phyloP scores from a whole-genome alignment of 2,329 filamentous ascomycete genomes.

The Calonectria hawksworthii region DNA sequence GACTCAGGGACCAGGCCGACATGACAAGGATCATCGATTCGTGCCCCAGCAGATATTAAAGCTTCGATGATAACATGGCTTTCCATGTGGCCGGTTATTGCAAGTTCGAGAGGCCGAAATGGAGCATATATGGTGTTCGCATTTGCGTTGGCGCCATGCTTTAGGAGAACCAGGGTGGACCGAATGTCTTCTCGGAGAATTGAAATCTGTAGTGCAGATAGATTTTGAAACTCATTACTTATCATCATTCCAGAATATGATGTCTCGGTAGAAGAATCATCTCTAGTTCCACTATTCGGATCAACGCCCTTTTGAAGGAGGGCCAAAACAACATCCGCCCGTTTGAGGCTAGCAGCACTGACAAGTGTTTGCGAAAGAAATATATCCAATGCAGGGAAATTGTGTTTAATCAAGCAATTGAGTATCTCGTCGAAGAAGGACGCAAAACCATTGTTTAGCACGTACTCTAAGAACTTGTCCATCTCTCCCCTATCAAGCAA shows the following conservation, averaged over 20 bases:
- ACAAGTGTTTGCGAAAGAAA: background rate
- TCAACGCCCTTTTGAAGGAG: background rate
- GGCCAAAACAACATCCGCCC: background rate
- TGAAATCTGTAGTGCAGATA: background rate
- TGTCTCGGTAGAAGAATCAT: too few species aligned
- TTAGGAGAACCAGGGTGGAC: background rate
- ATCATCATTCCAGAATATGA: background rate
- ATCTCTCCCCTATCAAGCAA: background rate
- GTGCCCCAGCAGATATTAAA: background rate
- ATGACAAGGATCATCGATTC: background rate
- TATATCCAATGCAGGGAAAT: background rate
- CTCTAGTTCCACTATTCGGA: background rate
- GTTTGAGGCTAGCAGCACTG: background rate
- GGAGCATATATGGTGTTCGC: background rate
- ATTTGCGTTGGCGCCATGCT: background rate
- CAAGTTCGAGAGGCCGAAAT: background rate
- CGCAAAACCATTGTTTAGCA: background rate
- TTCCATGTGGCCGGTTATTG: background rate
- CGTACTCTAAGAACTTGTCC: background rate
- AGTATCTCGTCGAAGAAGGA: background rate
- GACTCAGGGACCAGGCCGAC: background rate
- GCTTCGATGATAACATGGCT: background rate
- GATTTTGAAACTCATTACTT: rapidly evolving
- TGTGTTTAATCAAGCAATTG: background rate
- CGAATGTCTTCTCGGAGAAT: background rate